Evolutionary conservation across 129 eudicot species (phyloP).

Genomic region (Gnaphalium uliginosum): DNA sequence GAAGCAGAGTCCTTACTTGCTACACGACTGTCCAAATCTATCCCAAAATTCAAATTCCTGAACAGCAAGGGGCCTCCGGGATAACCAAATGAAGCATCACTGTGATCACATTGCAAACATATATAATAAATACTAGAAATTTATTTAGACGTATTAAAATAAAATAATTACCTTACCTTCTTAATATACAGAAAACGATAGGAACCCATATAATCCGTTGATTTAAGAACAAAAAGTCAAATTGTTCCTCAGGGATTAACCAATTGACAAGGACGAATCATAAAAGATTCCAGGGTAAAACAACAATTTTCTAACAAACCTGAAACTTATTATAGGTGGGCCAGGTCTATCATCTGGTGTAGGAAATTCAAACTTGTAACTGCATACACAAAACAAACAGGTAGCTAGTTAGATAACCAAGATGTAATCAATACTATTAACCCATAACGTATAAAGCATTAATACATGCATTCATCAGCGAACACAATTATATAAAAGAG

Average conservation of each 20-base stretch:
- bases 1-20: slow-evolving; percentile 70
- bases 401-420: slow-evolving; percentile 3
- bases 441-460: slow-evolving; percentile 8
- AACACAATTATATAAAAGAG: slow-evolving; percentile 23
- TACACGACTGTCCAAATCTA: slow-evolving; percentile 95
- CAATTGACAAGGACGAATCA: slow-evolving; percentile 6
- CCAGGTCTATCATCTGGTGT: slow-evolving; percentile 99
- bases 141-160: neutral
- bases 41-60: slow-evolving; percentile 90
- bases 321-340: slow-evolving; percentile 96
- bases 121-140: neutral
- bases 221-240: slow-evolving; percentile 9
- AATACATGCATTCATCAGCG: neutral
- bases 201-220: slow-evolving; percentile 6
- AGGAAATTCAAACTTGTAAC: slow-evolving; percentile 98
- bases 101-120: slow-evolving; percentile 37
- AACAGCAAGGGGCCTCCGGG: slow-evolving; percentile 96
- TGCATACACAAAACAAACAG: slow-evolving; percentile 36
- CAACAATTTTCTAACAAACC: slow-evolving; percentile 42
- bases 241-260: slow-evolving; percentile 15
- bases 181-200: neutral
- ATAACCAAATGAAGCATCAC: slow-evolving; percentile 99
- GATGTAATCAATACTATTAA: slow-evolving; percentile 5
- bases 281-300: slow-evolving; percentile 17
- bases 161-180: neutral